A percentile compares a stretch with the other conserved stretches of the same genome.
Conservation (phyloP, 257 asterid species). For the Nicotiana tabacum region DNA sequence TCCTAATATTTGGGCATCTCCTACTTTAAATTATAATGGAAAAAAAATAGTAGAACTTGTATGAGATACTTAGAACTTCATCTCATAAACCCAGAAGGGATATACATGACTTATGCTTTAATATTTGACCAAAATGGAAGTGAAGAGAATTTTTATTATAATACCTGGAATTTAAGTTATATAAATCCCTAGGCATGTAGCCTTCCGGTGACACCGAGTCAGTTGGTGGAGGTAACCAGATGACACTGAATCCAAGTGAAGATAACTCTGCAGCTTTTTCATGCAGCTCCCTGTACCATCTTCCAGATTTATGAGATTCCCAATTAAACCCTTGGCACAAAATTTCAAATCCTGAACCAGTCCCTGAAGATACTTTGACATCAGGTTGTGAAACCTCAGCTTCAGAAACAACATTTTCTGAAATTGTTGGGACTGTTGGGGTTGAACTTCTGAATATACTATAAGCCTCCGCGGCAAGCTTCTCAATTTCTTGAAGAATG, state of each 20-base stretch:
- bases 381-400: slow-evolving; percentile 37
- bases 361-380: slow-evolving; percentile 58
- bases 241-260: slow-evolving; percentile 74
- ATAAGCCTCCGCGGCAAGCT: slow-evolving; percentile 98
- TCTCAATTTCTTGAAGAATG: slow-evolving; percentile 97
- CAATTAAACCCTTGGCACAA: slow-evolving; percentile 94
- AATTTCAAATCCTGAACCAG: slow-evolving; percentile 86
- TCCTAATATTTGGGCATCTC: background rate
- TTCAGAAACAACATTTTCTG: slow-evolving; percentile 33
- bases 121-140: background rate
- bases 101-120: background rate
- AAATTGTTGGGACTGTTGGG: slow-evolving; percentile 49
- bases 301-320: slow-evolving; percentile 96
- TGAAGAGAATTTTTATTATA: background rate
- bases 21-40: background rate
- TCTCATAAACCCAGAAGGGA: background rate
- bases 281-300: slow-evolving; percentile 75
- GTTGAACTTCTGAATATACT: slow-evolving; percentile 68
- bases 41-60: background rate
- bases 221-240: slow-evolving; percentile 99
- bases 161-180: slow-evolving; percentile 93
- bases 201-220: slow-evolving; percentile 98
- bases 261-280: slow-evolving; percentile 69
- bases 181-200: slow-evolving; percentile 92
- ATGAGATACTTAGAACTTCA: background rate